Evolutionary conservation across 805 yeast genomes (phyloP).

Genomic region (Brettanomyces sp.): DNA sequence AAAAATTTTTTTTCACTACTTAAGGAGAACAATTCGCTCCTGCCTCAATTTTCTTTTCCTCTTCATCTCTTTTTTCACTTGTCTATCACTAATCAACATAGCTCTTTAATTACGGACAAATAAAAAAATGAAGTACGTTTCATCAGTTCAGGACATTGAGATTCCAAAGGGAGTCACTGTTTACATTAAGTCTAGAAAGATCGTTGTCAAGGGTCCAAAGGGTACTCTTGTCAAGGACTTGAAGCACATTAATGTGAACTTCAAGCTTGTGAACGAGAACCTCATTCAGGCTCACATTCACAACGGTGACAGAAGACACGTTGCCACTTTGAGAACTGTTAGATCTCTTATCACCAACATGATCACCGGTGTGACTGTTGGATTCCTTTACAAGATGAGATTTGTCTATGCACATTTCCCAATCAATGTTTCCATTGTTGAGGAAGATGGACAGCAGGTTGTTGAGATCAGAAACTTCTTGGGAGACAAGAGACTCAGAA

Average conservation of each 20-base stretch:
- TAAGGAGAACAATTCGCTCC: no score
- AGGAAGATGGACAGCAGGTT: constrained; percentile 59
- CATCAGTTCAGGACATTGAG: constrained; percentile 48
- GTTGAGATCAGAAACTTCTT: constrained; percentile 99
- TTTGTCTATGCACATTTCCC: constrained; percentile 99
- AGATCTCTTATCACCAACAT: constrained; percentile 89
- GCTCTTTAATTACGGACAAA: neutral
- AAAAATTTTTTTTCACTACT: no score
- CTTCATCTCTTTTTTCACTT: no score
- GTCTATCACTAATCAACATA: no score
- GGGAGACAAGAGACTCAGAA: constrained; percentile 98
- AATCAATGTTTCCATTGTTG: constrained; percentile 90
- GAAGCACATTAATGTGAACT: constrained; percentile 91
- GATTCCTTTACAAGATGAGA: constrained; percentile 99
- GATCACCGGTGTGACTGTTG: constrained; percentile 98
- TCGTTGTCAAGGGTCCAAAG: constrained; percentile 96
- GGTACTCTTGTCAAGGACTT: constrained; percentile 86
- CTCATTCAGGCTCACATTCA: constrained; percentile 85
- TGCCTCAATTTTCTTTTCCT: no score
- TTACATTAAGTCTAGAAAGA: constrained; percentile 80
- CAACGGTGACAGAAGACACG: constrained; percentile 99
- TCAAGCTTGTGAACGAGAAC: constrained; percentile 63
- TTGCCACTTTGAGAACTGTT: constrained; percentile 98
- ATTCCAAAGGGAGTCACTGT: constrained; percentile 91
- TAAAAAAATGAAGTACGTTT: constrained; percentile 46